Conservation (phyloP, 805 yeast species). For the Candida hungchunana region DNA sequence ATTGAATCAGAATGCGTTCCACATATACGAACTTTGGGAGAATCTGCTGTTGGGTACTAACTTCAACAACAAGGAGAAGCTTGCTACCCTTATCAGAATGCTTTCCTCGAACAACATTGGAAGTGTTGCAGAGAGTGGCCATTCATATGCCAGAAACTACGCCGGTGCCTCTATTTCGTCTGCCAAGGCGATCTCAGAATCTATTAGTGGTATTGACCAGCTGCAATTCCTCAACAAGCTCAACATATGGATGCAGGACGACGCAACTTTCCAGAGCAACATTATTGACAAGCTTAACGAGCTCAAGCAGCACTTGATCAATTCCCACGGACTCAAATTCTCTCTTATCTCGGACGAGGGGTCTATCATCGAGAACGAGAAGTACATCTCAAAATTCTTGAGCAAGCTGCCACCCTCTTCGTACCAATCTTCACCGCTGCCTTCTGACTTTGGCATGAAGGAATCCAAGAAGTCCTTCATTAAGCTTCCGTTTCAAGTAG, state of each 20-base stretch:
- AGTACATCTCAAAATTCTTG: constrained; percentile 29
- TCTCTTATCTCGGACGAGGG: constrained; percentile 57
- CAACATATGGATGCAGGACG: constrained; percentile 44
- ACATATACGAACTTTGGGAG: constrained; percentile 61
- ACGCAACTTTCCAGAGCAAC: constrained; percentile 45
- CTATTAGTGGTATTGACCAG: constrained; percentile 72
- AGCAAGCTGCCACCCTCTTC: constrained; percentile 24
- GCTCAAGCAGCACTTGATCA: constrained; percentile 42
- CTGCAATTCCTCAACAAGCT: constrained; percentile 63
- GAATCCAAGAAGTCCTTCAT: constrained; percentile 41
- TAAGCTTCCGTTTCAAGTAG: constrained; percentile 82
- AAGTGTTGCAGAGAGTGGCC: constrained; percentile 83
- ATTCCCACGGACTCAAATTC: constrained; percentile 42
- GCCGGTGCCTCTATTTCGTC: constrained; percentile 63
- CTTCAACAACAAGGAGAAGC: constrained; percentile 62
- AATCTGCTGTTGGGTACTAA: constrained; percentile 69
- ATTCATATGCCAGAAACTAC: constrained; percentile 68
- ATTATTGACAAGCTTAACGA: constrained; percentile 61
- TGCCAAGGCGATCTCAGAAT: constrained; percentile 57
- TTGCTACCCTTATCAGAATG: constrained; percentile 67
- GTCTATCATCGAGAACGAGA: constrained; percentile 26
- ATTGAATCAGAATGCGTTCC: constrained; percentile 55
- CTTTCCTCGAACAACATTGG: constrained; percentile 75
- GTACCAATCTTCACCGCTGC: constrained; percentile 4
- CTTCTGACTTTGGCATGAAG: constrained; percentile 15